These are phyloP conservation scores for Piedraia hortae DNA, from an alignment of 2,329 filamentous ascomycete species.

Conservation along the genomic window DNA sequence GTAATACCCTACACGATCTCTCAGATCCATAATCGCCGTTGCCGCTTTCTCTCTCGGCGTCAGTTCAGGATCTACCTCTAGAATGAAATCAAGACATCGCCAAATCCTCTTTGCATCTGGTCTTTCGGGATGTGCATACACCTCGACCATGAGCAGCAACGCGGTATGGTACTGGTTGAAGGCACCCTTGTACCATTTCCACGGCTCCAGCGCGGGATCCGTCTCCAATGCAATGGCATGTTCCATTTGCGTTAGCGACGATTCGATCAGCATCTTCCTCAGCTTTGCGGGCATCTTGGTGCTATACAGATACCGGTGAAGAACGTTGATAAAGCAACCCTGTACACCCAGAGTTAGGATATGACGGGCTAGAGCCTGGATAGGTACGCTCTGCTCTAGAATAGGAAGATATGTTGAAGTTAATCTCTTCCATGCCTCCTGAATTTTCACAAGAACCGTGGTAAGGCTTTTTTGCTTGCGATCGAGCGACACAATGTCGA, in stretches of 20 bases:
- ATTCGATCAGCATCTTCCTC: constrained; percentile 33
- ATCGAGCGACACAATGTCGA: constrained; percentile 38
- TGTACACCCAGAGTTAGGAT: constrained; percentile 37
- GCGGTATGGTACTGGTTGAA: constrained; percentile 47
- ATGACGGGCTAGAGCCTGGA: constrained; percentile 34
- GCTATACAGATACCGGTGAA: constrained; percentile 37
- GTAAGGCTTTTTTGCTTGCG: constrained; percentile 33
- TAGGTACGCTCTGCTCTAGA: constrained; percentile 29
- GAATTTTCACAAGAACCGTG: constrained; percentile 36
- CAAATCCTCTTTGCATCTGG: constrained; percentile 38
- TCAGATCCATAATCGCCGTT: constrained; percentile 33
- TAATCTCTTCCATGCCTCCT: constrained; percentile 37
- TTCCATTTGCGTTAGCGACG: constrained; percentile 27
- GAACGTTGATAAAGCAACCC: constrained; percentile 35
- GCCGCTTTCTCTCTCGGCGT: constrained; percentile 29
- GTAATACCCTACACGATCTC: constrained; percentile 32
- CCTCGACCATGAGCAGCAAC: constrained; percentile 38
- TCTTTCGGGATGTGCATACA: constrained; percentile 30
- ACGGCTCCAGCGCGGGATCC: constrained; percentile 24
- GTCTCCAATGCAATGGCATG: constrained; percentile 27
- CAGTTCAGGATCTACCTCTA: constrained; percentile 28
- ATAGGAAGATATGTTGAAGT: constrained; percentile 36
- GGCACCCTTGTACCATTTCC: constrained; percentile 44
- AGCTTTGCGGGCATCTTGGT: constrained; percentile 32
- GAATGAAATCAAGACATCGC: constrained; percentile 44